Base-by-base conservation (phyloP, 106 monocot species). In the Agapanthus africanus region DNA sequence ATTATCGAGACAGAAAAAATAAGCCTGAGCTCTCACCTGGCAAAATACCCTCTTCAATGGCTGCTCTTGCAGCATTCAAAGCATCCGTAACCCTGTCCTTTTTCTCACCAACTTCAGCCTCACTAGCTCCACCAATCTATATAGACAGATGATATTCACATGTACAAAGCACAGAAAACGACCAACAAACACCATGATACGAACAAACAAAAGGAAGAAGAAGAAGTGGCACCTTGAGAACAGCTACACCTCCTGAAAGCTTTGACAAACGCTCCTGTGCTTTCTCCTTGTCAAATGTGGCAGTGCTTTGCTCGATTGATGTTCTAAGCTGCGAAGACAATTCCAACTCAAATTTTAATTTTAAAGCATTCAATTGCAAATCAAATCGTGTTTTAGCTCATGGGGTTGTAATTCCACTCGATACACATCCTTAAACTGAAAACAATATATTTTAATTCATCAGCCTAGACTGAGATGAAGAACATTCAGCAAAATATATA, bases 261-360 rank as follows among this genome's bases (percentile, higher is more conserved):
- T 85, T 95, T 38, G 94, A 87, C 40, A 95, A 72, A 57, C 94
- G 51, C 74, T 91, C 94, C 73, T 88, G 81, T 63, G 87, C 90
- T 81, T 95, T 95, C 70, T 95, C 94, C 77, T 88, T 95, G 75
- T 95, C 94, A 80, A 95, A 95, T 77, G 81, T 57, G 19, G 90
- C 82, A 27, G 85, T 83, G 72, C 94, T 95, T 76, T 51, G 65
- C 66, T 81, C 81, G 51, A 91, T 77, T 15, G 81, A 67, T 71
- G 68, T 72, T 72, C 83, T 83, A 62, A 95, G 72, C 94, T 95
- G 83, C 72, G 30, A 18, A 65, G 33, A 34, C 2, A 33, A n/a
- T 44, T 34, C 30, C 31, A 35, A 21, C 14, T 33, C 19, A 59
- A 19, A 7, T 1, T 65, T 56, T 56, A 13, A 22, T 33, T 44